phyloP scores from a whole-genome alignment of 148 eudicot species.

The Amaranthus cruentus region DNA sequence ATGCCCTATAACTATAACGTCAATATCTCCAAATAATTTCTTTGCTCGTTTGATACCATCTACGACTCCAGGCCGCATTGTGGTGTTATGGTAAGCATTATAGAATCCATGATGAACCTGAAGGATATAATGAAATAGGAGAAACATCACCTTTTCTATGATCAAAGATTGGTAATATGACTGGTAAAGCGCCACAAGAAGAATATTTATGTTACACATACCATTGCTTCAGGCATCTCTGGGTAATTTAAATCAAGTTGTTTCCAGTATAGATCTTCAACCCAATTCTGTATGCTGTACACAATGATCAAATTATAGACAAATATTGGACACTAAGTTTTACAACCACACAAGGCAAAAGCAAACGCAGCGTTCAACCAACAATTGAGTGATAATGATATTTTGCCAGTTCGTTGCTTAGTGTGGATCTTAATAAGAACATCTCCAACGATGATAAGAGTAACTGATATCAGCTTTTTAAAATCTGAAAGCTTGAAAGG shows the following conservation, averaged over 20 bases:
- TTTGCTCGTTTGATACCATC: conserved; percentile 58
- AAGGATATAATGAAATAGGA: conserved; percentile 14
- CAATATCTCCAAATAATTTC: conserved; percentile 53
- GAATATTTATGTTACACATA: conserved; percentile 15
- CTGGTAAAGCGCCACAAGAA: neutral
- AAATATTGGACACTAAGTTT: neutral
- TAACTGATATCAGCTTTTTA: too few relatives aligned
- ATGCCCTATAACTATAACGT: conserved; percentile 76
- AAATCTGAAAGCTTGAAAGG: too few relatives aligned
- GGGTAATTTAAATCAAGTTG: conserved; percentile 86
- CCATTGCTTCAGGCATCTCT: conserved; percentile 78
- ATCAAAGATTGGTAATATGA: neutral
- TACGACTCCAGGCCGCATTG: conserved; percentile 67
- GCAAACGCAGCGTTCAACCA: too few relatives aligned
- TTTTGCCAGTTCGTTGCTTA: too few relatives aligned
- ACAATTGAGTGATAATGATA: too few relatives aligned
- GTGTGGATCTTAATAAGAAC: too few relatives aligned
- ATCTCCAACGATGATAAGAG: too few relatives aligned
- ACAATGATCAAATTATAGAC: neutral
- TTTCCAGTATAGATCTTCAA: conserved; percentile 95
- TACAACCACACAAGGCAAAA: too few relatives aligned
- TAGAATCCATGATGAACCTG: conserved; percentile 99
- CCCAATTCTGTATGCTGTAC: conserved; percentile 84
- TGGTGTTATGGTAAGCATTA: conserved; percentile 83
- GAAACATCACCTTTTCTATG: neutral